Evolutionary conservation across 2,329 filamentous ascomycete species (phyloP), one percentile per base, ranked within the genome.

Genomic region (Sarocladium strictum): DNA sequence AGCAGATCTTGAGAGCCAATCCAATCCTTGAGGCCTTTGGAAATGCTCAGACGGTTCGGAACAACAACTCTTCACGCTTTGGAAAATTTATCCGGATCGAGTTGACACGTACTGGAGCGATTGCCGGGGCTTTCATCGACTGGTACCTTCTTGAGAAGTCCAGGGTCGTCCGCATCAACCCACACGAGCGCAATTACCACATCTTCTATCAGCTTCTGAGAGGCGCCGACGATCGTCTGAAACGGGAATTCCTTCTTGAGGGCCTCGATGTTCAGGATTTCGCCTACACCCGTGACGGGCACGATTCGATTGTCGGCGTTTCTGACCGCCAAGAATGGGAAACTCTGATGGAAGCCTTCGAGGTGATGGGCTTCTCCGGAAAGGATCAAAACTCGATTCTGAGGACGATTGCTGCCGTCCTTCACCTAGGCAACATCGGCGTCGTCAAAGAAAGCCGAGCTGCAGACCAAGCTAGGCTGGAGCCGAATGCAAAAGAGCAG

Each of bases 131-230:
- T 21, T 97, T 91, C 72, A 97, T 99, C 60, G 92, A 99, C 68
- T 99, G 94, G 94, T 99, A 97, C 70, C 78, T 99, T 1, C 76
- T 99, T 14, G 94, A 99, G 67, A 99, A 99, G 71, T 99, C 94
- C n/a, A 84, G 94, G 62, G 94, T 99, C 7, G 93, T 99, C 19
- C 86, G 86, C 40, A 83, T 96, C 58, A 96, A 95, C 65, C 67
- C 82, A 1, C 88, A 90, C 55, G 94, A 99, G 73, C 85, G 94
- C 54, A 99, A 95, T 65, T 99, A 99, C 67, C 94, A 99, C 68
- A 79, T 99, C 55, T 99, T 99, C 69, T 99, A 99, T 66, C 95
- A 99, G 70, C 79, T 99, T 15, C 76, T 99, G 3, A 89, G 88
- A 61, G 94, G 95, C 23, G 90, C 92, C 0, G 87, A 90, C 64